Evolutionary conservation across 148 eudicot genomes (phyloP), one percentile per base, ranked within the genome.

Genomic region (Chenopodium suecicum): DNA sequence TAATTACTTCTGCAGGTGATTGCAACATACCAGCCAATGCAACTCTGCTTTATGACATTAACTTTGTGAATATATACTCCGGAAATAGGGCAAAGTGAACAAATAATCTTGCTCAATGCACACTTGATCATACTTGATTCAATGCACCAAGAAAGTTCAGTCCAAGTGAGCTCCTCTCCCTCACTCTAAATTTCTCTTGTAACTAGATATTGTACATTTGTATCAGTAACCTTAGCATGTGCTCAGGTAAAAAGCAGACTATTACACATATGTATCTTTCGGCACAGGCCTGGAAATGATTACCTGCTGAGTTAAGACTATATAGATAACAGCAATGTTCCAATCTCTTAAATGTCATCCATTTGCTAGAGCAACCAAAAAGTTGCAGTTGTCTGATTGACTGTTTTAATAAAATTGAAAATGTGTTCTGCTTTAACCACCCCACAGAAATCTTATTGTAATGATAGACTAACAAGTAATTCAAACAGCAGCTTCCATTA

Each of bases 11-110:
- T 85, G 62, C 23, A 92, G 98, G 98, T 75, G 97, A 92, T 81
- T 94, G 98, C 88, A 94, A 94, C 84, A 89, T 93, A 85, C 98
- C 98, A 47, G 98, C 87, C 54, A 94, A 94, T 82, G 92, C 97
- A 76, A 91, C 98, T 70, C 90, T 95, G 32, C 79, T 91, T 4
- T 93, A 95, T 73, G 93, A 95, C 81, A 86, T 95, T 78, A 77
- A 89, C 74, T 91, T 95, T 70, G 91, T 90, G 20, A 84, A 81
- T 6, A 76, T 93, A 81, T 95, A 95, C 90, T 58, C 46, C 37
- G 97, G 98, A 79, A 95, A 95, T 75, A 88, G 97, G 82, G 2
- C 80, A 14, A 90, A 88, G 84, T 88, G 81, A 90, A 73, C 85
- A 79, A 66, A 73, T 74, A 66, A 73, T 74, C 46, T 58, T 48